Percentiles rank a stretch among this genome's conserved stretches.
Conservation (phyloP, 129 eudicot genomes). For the Pittosporum tobira region DNA sequence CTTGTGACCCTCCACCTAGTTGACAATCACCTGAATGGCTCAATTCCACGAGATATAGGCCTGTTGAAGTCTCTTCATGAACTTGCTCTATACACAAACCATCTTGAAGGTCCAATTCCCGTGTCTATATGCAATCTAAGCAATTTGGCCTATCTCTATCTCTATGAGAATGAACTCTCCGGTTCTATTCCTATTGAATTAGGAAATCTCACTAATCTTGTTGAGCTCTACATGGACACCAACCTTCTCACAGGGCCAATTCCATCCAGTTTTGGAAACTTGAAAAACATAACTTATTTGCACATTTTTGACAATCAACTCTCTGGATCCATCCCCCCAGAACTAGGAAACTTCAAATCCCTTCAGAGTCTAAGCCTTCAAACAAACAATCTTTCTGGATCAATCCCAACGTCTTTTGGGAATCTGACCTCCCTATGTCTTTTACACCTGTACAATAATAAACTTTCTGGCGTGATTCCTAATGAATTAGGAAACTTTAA, state of each 20-base stretch:
- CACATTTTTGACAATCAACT: constrained; percentile 2
- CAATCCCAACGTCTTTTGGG: constrained; percentile 15
- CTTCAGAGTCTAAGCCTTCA: constrained; percentile 1
- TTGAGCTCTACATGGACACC: no score
- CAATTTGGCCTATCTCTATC: constrained; percentile 7
- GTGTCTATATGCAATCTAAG: no score
- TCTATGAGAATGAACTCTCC: no score
- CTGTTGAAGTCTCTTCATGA: no score
- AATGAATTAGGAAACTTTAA: no score
- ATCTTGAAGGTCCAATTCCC: constrained; percentile 17
- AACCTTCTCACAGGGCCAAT: constrained; percentile 19
- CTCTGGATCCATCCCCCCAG: constrained; percentile 18
- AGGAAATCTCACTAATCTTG: constrained; percentile 6
- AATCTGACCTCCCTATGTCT: constrained; percentile 6
- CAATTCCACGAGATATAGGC: background rate
- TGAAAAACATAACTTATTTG: constrained; percentile 13
- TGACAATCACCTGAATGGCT: no score
- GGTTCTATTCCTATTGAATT: constrained; percentile 18
- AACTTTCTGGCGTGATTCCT: no score
- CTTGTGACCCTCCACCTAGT: constrained; percentile 16
- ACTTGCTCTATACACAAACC: background rate
- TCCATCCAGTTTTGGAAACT: constrained; percentile 19
- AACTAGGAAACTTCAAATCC: constrained; percentile 7
- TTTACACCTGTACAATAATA: constrained; percentile 6
- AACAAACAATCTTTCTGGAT: constrained; percentile 3